Percentiles rank a stretch among this genome's conserved stretches.
Evolutionary conservation across 192 early-diverging fungal genomes (phyloP).

Genomic region (Linnemannia zychae): DNA sequence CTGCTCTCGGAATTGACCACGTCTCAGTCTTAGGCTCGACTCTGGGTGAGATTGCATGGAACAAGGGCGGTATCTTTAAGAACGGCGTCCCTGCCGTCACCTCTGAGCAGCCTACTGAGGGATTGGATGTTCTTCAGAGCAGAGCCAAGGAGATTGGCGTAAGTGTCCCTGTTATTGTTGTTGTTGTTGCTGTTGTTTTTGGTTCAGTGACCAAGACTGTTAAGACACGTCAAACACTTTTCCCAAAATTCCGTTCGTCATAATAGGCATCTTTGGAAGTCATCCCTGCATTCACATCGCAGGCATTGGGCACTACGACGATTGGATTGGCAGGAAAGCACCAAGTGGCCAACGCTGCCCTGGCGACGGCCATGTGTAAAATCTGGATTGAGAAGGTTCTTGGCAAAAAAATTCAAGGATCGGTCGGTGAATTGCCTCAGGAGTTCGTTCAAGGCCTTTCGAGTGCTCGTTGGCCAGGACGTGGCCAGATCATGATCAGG

Average conservation of each 20-base stretch:
- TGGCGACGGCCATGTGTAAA: conserved; percentile 80
- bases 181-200: not conserved
- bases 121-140: conserved; percentile 73
- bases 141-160: conserved; percentile 80
- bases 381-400: conserved; percentile 71
- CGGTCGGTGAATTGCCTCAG: conserved; percentile 48
- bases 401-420: conserved; percentile 44
- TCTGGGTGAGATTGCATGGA: conserved; percentile 83
- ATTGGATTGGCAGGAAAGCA: conserved; percentile 87
- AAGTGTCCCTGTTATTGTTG: conserved; percentile 5
- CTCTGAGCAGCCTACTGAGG: conserved; percentile 77
- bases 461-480: conserved; percentile 87
- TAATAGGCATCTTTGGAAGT: conserved; percentile 19
- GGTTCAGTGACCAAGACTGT: too few species aligned
- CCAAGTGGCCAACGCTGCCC: conserved; percentile 87
- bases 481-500: conserved; percentile 79
- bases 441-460: conserved; percentile 76
- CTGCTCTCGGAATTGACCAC: conserved; percentile 87
- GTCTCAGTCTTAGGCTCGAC: conserved; percentile 78
- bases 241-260: not conserved
- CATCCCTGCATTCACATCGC: conserved; percentile 17
- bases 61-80: conserved; percentile 91
- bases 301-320: conserved; percentile 23
- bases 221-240: too few species aligned
- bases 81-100: conserved; percentile 77